Evolutionary conservation across 75 land plant genomes (phyloP).

Genomic region (Cryptomeria japonica): DNA sequence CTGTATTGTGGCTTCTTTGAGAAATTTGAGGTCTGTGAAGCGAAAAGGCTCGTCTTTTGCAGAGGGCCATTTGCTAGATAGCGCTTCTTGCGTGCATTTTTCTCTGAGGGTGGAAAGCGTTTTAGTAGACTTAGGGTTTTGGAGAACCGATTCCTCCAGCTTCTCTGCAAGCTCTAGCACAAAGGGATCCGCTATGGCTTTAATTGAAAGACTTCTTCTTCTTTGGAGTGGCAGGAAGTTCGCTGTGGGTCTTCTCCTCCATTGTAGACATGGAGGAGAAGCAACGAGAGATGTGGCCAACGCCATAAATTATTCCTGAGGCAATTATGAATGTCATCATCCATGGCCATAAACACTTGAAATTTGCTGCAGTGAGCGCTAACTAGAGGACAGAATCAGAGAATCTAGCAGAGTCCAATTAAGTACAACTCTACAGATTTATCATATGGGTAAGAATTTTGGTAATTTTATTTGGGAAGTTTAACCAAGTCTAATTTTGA

Average conservation of each 20-base stretch:
- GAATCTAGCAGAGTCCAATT: not conserved
- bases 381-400: not conserved
- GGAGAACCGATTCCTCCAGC: conserved; percentile 73
- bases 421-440: no score
- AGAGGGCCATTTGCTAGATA: conserved; percentile 78
- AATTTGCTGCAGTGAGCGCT: not conserved
- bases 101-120: conserved; percentile 65
- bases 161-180: conserved; percentile 88
- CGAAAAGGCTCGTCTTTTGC: conserved; percentile 80
- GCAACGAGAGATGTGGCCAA: not conserved
- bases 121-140: conserved; percentile 11
- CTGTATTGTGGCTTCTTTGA: conserved; percentile 43
- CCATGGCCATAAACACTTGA: not conserved
- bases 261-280: not conserved
- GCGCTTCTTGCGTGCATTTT: conserved; percentile 57
- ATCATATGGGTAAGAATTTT: no score
- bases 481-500: no score
- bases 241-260: not conserved
- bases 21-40: conserved; percentile 78
- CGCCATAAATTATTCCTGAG: not conserved
- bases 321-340: not conserved
- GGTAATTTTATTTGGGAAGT: no score
- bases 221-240: not conserved
- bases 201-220: not conserved
- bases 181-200: conserved; percentile 65